Base-by-base conservation (phyloP, 768 basidiomycete genomes). In the Mycena vulgaris region DNA sequence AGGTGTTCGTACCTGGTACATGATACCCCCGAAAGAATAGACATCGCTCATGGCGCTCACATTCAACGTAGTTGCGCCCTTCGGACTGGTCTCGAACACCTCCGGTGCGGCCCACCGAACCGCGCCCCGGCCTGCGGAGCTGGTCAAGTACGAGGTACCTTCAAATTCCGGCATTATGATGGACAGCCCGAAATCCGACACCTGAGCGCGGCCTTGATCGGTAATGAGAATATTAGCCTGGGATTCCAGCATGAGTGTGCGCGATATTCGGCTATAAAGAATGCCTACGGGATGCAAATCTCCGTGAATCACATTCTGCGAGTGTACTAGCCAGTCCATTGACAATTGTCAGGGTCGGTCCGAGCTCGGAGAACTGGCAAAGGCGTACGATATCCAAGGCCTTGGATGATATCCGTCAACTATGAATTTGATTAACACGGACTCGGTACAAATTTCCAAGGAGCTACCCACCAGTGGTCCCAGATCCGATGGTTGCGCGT, bases 71-170 rank as follows among this genome's bases (percentile, higher is more conserved):
- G 42, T 48, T 4, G 56, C 63, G 30, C 53, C 53, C 7, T 56
- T 31, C 21, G 53, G 25, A 0, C 45, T 31, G 30, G 11, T 8
- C 1, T 16, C 33, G 27, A 57, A 57, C 2, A 65, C 25, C 23
- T 65, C 63, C 0, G 63, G 63, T 9, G 63, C 63, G 7, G 63
- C 63, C 63, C 63, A 65, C 0, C 63, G 42, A 13, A 65, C 55
- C 2, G 63, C 63, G 21, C 63, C 63, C 11, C 31, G 53, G 10
- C 37, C 39, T 5, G 39, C 13, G 2, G 63, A 65, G 5, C 25
- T 57, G 0, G 63, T 65, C 55, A 65, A 27, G 33, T 65, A 65
- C 0, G 63, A 65, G 3, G 63, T 65, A 10, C 63, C 63, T 27
- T 57, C 63, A 23, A 65, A 65, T 11, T 65, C 63, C 7, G 63